Base-by-base conservation (phyloP, 257 asterid genomes). In the Solanum neorickii region DNA sequence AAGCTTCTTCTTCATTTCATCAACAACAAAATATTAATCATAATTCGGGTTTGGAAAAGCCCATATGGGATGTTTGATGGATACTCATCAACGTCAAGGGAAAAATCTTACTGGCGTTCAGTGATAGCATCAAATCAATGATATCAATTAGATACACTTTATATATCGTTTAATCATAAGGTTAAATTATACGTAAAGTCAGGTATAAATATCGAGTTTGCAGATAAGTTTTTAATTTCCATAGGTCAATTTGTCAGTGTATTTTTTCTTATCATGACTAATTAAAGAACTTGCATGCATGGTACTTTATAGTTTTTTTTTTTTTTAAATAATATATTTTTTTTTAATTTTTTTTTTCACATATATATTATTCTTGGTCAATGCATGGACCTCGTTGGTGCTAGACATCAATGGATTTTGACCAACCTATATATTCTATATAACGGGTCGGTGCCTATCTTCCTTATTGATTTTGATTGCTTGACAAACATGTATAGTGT, bases 11-110 rank as follows among this genome's bases (percentile, higher is more conserved):
- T 29, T 9, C 91, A 82, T 91, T 91, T 23, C 92, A 88, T 37
- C 92, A 88, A 37, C 92, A 88, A 6, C 93, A 90, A 31, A 93
- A 92, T 82, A 76, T 88, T 27, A 62, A 14, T 47, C 89, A 89
- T 10, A 93, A 94, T 87, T 85, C 94, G 84, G 91, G 90, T 78
- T 86, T 89, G 88, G 94, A 91, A 41, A 94, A 93, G 88, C 88
- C 91, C 27, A 77, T 92, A 27, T 92, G 93, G 92, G 91, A 92
- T 90, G 90, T 90, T 89, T 88, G 72, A 87, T 14, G 13, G 27
- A 59, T 59, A 59, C 68, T 59, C 13, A 59, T 21, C 66, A 59
- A 37, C 39, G 39, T 37, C 31, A 5, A 74, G 3, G 20, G 12
- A 42, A 42, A 74, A 0, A 42, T 7, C 13, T n/a, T 76, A 7